Evolutionary conservation across 495 filamentous ascomycete genomes (phyloP), one percentile per base, ranked within the genome.

Genomic region (Podospora bellae-mahoneyi): DNA sequence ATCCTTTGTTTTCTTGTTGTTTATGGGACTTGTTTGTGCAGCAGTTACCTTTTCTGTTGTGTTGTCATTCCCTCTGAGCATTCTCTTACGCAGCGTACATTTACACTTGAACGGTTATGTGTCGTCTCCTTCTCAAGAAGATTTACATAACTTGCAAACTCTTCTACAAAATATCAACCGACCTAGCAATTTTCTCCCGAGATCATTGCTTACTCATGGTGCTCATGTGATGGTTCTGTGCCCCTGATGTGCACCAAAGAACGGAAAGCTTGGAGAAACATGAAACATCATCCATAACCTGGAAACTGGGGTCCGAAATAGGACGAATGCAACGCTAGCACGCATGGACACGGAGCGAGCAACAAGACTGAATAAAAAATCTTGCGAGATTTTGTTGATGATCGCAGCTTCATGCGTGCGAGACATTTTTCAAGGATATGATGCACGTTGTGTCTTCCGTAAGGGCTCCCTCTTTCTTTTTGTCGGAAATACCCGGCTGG

Each of bases 241-340:
- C 61, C 28, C 32, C 34, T 28, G 30, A 32, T 34, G 27, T 20
- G n/a, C 16, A 28, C 61, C 61, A 32, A 32, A 63, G 30, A 63
- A 48, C 32, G 61, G 61, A 63, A 63, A 63, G 61, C 61, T 23
- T n/a, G 61, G 32, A 18, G 61, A 63, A 63, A 63, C 61, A 63
- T 63, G 61, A 63, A 63, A 63, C 61, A 58, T 58, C 55, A 15
- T 20, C n/a, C 23, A 23, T 58, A 26, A 58, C 55, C 55, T 63
- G 61, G 32, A 63, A 44, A 19, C 61, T 44, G 61, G 61, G 61
- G 61, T 20, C 30, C 30, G 16, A 32, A 32, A 63, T 63, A 32
- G 61, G 30, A 63, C 30, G 32, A 63, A 63, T 63, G 61, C 32
- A 63, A 63, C 32, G 61, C 61, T 63, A 23, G 9, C 13, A 48